These are phyloP conservation scores for Naganishia albida DNA, from an alignment of 1,284 basidiomycete species.

Conservation along the genomic window DNA sequence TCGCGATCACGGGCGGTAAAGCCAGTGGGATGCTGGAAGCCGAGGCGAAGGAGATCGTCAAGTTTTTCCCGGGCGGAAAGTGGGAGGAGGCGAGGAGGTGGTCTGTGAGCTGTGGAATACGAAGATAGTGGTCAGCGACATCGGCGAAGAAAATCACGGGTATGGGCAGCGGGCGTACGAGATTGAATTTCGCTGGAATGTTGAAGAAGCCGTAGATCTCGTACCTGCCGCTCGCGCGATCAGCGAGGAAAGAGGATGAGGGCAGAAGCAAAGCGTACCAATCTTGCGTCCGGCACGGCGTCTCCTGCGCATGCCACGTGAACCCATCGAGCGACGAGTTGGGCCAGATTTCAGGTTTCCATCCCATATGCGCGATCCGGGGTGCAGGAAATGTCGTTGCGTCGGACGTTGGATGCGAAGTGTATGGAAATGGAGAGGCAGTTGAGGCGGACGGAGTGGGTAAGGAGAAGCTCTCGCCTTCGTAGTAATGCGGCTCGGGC, in stretches of 20 bases:
- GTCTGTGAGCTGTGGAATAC: slow-evolving; percentile 33
- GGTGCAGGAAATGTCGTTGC: neutral
- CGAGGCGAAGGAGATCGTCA: slow-evolving; percentile 74
- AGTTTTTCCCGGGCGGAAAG: slow-evolving; percentile 60
- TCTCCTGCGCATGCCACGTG: slow-evolving; percentile 62
- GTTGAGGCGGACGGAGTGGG: too few species aligned
- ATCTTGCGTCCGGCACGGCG: slow-evolving; percentile 71
- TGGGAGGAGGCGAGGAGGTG: slow-evolving; percentile 61
- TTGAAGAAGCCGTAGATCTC: slow-evolving; percentile 69
- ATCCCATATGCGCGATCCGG: slow-evolving; percentile 60
- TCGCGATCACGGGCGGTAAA: slow-evolving; percentile 69
- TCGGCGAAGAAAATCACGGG: too few species aligned
- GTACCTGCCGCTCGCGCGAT: slow-evolving; percentile 61
- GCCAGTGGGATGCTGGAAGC: slow-evolving; percentile 77
- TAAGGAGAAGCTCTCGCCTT: slow-evolving; percentile 3
- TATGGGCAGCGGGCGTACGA: slow-evolving; percentile 44
- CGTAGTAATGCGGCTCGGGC: slow-evolving; percentile 8
- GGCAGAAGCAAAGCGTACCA: slow-evolving; percentile 61
- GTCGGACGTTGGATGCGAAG: too few species aligned
- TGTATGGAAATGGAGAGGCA: too few species aligned
- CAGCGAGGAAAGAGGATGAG: neutral
- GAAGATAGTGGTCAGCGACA: too few species aligned
- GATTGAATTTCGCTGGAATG: slow-evolving; percentile 72
- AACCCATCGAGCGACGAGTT: slow-evolving; percentile 71
- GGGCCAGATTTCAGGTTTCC: slow-evolving; percentile 67